Percentiles rank a stretch among this genome's conserved stretches.
phyloP scores from a whole-genome alignment of 306 rosid species.

The Macrotyloma uniflorum region DNA sequence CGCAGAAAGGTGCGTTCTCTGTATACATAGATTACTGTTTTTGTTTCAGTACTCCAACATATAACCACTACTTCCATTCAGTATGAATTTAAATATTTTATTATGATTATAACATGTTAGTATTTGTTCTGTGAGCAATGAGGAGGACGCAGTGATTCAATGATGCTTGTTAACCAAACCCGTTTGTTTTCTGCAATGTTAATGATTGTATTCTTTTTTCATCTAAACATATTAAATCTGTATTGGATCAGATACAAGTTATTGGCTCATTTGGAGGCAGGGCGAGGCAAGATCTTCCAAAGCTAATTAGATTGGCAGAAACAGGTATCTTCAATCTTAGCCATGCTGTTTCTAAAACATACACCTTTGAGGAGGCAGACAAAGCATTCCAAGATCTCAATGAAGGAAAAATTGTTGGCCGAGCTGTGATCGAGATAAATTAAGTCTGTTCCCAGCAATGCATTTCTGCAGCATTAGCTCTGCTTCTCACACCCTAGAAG shows the following conservation, averaged over 20 bases:
- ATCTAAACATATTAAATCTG: constrained; percentile 16
- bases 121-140: not conserved
- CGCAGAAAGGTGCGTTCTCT: constrained; percentile 75
- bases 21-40: not conserved
- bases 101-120: not conserved
- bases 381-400: constrained; percentile 85
- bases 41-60: not conserved
- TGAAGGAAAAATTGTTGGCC: constrained; percentile 69
- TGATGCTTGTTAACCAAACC: not conserved
- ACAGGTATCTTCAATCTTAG: constrained; percentile 74
- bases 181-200: not conserved
- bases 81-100: not conserved
- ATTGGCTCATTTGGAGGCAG: constrained; percentile 96
- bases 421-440: constrained; percentile 78
- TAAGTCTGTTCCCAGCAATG: constrained; percentile 39
- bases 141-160: too few relatives aligned
- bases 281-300: constrained; percentile 98
- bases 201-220: not conserved
- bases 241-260: constrained; percentile 68
- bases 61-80: constrained; percentile 9
- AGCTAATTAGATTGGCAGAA: constrained; percentile 84
- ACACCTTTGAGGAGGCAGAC: constrained; percentile 76
- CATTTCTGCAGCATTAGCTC: constrained; percentile 19
- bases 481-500: not conserved
- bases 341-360: constrained; percentile 78